Conservation (phyloP, 306 rosid genomes). For the Corylus heterophylla region DNA sequence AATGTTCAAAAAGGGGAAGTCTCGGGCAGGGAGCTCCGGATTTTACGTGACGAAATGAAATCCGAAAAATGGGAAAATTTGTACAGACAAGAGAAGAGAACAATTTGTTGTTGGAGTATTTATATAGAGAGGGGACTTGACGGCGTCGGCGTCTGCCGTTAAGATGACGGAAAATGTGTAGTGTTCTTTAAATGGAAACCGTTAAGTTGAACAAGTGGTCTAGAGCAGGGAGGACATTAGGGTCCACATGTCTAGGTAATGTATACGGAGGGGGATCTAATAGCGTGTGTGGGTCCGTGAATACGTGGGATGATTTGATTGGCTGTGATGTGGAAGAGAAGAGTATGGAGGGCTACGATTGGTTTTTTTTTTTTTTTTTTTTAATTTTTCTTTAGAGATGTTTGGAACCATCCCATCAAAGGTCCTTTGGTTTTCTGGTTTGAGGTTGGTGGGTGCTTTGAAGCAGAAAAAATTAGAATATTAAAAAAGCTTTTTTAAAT, state of each 20-base stretch:
- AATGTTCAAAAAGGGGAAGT: constrained; percentile 19
- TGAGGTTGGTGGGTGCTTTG: too few species aligned
- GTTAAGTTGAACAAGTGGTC: constrained; percentile 48
- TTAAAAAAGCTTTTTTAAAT: too few species aligned
- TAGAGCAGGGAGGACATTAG: constrained; percentile 44
- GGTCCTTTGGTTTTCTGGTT: too few species aligned
- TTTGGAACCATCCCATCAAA: too few species aligned
- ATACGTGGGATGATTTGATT: constrained; percentile 36
- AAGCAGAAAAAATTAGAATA: too few species aligned
- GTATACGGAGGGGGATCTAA: constrained; percentile 27
- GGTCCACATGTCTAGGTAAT: constrained; percentile 65
- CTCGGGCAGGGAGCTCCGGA: constrained; percentile 17
- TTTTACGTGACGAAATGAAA: constrained; percentile 19
- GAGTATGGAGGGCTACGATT: constrained; percentile 15
- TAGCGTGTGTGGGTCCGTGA: constrained; percentile 10
- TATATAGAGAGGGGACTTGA: constrained; percentile 45
- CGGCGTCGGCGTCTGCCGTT: constrained; percentile 48
- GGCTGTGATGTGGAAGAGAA: background rate
- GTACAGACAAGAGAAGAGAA: constrained; percentile 26
- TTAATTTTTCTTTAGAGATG: too few species aligned
- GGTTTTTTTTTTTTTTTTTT: background rate
- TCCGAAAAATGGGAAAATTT: constrained; percentile 23
- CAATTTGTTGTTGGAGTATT: constrained; percentile 29
- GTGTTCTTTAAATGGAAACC: constrained; percentile 15
- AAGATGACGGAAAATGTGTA: constrained; percentile 54